Evolutionary conservation across 805 yeast genomes (phyloP).

Genomic region (Kuraishia piskuri): DNA sequence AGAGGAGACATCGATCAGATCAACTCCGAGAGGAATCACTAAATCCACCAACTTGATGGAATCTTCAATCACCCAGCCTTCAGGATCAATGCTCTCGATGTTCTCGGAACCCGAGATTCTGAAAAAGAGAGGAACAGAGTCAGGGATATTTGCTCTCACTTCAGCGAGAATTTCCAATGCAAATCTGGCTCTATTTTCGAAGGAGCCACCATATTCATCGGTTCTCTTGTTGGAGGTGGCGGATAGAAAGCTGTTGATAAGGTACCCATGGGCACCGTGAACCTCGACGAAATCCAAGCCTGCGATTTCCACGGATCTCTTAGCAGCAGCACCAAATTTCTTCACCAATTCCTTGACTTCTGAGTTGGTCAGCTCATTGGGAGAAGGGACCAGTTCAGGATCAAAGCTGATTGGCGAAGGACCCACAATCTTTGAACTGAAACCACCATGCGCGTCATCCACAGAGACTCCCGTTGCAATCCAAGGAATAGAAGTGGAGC

Average conservation of each 20-base stretch:
- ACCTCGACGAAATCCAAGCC: slow-evolving; percentile 60
- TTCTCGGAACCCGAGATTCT: slow-evolving; percentile 40
- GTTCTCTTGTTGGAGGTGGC: slow-evolving; percentile 40
- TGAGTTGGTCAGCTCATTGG: slow-evolving; percentile 32
- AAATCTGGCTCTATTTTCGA: slow-evolving; percentile 49
- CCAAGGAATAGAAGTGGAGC: slow-evolving; percentile 20
- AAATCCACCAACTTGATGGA: slow-evolving; percentile 30
- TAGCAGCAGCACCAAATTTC: slow-evolving; percentile 36
- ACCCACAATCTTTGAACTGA: slow-evolving; percentile 33
- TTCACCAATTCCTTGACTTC: slow-evolving; percentile 33
- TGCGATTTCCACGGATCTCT: slow-evolving; percentile 37
- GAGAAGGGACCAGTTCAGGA: slow-evolving; percentile 14
- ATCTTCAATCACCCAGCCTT: slow-evolving; percentile 37
- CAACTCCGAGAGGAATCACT: slow-evolving; percentile 35
- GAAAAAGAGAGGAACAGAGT: slow-evolving; percentile 36
- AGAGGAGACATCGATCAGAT: slow-evolving; percentile 44
- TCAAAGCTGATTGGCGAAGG: slow-evolving; percentile 32
- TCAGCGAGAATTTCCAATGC: slow-evolving; percentile 36
- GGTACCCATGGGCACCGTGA: slow-evolving; percentile 59
- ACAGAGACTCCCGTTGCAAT: slow-evolving; percentile 22
- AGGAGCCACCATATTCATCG: slow-evolving; percentile 56
- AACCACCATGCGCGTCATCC: slow-evolving; percentile 28
- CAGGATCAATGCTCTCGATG: slow-evolving; percentile 21
- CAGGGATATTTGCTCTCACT: slow-evolving; percentile 29
- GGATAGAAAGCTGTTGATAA: slow-evolving; percentile 40